Percentiles rank a stretch among this genome's conserved stretches.
These are phyloP conservation scores for Collybiopsis luxurians DNA, from an alignment of 768 basidiomycete species.

Conservation along the genomic window DNA sequence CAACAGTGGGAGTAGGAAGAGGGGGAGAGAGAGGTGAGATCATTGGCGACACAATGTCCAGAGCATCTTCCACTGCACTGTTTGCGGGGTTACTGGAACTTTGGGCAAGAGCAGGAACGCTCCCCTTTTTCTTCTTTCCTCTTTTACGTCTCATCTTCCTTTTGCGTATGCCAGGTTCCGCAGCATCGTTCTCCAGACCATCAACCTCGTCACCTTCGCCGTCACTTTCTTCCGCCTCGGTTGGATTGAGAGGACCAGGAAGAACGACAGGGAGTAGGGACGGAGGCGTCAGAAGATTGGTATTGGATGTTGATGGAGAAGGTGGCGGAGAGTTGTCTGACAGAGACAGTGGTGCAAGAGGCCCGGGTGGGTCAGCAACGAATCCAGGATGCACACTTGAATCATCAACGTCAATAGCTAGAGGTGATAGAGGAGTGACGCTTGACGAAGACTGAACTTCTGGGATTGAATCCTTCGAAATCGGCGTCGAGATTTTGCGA, in stretches of 20 bases:
- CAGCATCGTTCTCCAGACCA: constrained; percentile 23
- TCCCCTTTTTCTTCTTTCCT: constrained; percentile 19
- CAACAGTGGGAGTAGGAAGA: neutral
- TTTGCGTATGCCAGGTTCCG: constrained; percentile 20
- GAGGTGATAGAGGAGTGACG: neutral
- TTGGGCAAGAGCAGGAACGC: neutral
- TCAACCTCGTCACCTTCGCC: constrained; percentile 26
- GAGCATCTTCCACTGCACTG: neutral
- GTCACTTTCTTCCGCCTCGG: constrained; percentile 35
- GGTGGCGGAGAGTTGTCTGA: neutral
- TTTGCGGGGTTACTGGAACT: neutral
- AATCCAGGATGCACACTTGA: too few relatives aligned
- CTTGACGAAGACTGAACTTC: neutral
- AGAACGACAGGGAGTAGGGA: neutral
- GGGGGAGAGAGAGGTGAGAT: neutral
- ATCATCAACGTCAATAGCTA: neutral
- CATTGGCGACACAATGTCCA: neutral
- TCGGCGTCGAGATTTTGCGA: too few relatives aligned
- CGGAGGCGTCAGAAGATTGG: neutral
- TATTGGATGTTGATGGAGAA: neutral
- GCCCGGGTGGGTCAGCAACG: too few relatives aligned
- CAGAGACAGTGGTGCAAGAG: neutral
- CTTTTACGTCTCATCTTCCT: constrained; percentile 17
- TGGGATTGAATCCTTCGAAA: neutral
- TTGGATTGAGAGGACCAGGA: constrained; percentile 2